Percentiles rank a stretch among this genome's conserved stretches.
phyloP scores from a whole-genome alignment of 2,329 filamentous ascomycete genomes.

The Colletotrichum chrysophilum region DNA sequence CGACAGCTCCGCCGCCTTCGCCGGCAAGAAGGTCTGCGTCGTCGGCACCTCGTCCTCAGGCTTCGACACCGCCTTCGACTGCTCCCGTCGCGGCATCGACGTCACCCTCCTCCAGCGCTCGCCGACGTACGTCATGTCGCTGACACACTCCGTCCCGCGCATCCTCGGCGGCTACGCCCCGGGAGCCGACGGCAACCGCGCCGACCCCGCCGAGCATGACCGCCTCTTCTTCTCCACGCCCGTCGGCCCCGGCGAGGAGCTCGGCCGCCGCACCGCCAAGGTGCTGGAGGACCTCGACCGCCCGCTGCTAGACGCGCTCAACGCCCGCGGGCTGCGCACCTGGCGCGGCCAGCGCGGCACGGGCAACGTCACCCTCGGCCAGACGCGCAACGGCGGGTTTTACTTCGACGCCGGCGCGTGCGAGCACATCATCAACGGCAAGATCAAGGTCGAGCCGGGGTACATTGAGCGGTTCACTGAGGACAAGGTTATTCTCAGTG shows the following conservation, averaged over 20 bases:
- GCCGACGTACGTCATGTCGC: conserved; percentile 37
- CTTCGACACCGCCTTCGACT: background rate
- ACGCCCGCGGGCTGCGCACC: conserved; percentile 18
- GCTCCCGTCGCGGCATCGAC: background rate
- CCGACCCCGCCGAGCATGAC: conserved; percentile 55
- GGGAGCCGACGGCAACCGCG: conserved; percentile 44
- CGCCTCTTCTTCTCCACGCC: conserved; percentile 58
- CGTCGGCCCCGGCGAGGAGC: conserved; percentile 51
- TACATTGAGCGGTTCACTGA: background rate
- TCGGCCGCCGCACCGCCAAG: conserved; percentile 12
- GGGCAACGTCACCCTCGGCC: background rate
- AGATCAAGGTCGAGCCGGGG: background rate
- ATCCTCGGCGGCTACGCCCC: conserved; percentile 29
- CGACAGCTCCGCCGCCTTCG: background rate
- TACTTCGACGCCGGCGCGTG: background rate
- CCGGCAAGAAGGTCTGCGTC: background rate
- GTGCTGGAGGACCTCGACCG: conserved; percentile 20
- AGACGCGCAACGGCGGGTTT: background rate
- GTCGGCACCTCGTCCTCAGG: background rate
- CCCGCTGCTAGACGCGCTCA: conserved; percentile 26
- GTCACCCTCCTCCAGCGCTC: conserved; percentile 22
- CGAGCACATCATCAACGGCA: background rate
- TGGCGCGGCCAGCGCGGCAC: background rate
- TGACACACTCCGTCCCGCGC: conserved; percentile 31
- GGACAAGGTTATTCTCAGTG: background rate